These are phyloP conservation scores for Scopulariopsis brevicaulis DNA, from an alignment of 2,329 filamentous ascomycete species.

Conservation along the genomic window DNA sequence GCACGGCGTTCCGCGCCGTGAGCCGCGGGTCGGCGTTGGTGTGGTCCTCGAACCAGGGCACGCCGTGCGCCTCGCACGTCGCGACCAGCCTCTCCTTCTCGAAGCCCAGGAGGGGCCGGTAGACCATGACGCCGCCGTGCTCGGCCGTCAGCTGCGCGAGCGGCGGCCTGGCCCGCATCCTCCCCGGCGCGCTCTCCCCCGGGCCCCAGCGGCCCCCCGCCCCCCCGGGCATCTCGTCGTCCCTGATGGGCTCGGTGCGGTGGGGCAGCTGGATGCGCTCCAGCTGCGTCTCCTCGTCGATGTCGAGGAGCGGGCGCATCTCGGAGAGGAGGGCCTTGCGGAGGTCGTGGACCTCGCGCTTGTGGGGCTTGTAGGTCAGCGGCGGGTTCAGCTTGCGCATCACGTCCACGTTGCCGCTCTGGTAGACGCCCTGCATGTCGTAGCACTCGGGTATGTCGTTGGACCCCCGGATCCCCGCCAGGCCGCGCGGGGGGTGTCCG, in stretches of 20 bases:
- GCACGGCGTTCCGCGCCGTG: slow-evolving; percentile 71
- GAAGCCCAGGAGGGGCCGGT: slow-evolving; percentile 60
- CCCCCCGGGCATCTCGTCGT: not conserved
- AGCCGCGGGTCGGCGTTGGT: slow-evolving; percentile 72
- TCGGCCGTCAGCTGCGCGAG: slow-evolving; percentile 30
- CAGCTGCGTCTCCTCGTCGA: not conserved
- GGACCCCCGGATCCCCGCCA: slow-evolving; percentile 55
- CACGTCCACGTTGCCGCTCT: slow-evolving; percentile 47
- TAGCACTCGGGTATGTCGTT: slow-evolving; percentile 75
- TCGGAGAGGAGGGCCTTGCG: slow-evolving; percentile 8
- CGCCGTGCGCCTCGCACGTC: slow-evolving; percentile 56
- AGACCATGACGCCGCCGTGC: slow-evolving; percentile 52
- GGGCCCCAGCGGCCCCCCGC: not conserved
- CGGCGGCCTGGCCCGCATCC: not conserved
- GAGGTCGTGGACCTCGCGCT: slow-evolving; percentile 16
- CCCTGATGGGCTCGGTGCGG: not conserved
- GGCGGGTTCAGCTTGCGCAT: slow-evolving; percentile 22
- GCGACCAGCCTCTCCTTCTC: slow-evolving; percentile 62
- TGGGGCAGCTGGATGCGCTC: not conserved
- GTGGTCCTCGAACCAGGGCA: slow-evolving; percentile 73
- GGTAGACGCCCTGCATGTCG: slow-evolving; percentile 59
- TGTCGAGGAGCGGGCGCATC: not conserved
- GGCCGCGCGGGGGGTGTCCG: slow-evolving; percentile 57
- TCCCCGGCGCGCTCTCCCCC: not conserved
- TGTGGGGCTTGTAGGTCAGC: slow-evolving; percentile 22